Conservation (phyloP, 2,329 filamentous ascomycete species). For the Fusarium coffeatum region DNA sequence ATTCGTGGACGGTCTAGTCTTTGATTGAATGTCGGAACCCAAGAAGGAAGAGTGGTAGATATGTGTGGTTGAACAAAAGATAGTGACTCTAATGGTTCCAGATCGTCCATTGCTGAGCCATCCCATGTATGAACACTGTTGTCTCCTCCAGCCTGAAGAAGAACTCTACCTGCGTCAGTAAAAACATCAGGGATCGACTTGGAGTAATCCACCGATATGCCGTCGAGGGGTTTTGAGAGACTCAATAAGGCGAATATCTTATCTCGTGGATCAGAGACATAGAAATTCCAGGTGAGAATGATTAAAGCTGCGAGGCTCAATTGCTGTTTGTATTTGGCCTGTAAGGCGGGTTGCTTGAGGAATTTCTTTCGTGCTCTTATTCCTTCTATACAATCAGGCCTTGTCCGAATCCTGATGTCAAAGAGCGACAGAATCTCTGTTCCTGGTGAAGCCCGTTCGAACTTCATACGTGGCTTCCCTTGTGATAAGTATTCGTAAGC, state of each 20-base stretch:
- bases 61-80: neutral
- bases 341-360: neutral
- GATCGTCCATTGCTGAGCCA: neutral
- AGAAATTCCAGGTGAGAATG: neutral
- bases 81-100: neutral
- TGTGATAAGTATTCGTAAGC: neutral
- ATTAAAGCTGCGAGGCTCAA: neutral
- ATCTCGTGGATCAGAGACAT: neutral
- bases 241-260: neutral
- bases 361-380: neutral
- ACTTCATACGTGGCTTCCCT: neutral
- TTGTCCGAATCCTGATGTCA: neutral
- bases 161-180: neutral
- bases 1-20: neutral
- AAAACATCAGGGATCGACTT: neutral
- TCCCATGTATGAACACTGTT: neutral
- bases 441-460: neutral
- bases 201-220: neutral
- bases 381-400: neutral
- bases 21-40: neutral
- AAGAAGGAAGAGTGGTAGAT: neutral
- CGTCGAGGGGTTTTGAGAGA: neutral
- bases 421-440: neutral
- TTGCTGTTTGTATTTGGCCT: neutral
- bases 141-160: neutral